These are phyloP conservation scores for Neurospora cerealis DNA, from an alignment of 495 filamentous ascomycete genomes.

Conservation along the genomic window DNA sequence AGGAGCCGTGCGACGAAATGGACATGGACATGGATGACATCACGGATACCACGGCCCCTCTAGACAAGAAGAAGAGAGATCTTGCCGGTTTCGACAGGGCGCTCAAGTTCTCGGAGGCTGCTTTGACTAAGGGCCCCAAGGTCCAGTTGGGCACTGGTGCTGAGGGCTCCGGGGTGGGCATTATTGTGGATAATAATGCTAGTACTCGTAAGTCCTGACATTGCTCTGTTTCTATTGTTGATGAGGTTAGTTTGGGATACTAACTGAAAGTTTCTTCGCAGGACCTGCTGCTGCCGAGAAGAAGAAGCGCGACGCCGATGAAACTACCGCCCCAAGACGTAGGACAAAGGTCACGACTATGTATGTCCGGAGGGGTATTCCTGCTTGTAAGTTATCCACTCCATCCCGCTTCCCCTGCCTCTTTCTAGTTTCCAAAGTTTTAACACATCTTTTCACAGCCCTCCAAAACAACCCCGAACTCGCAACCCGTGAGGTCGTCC, in stretches of 20 bases:
- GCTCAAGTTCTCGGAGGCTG: slow-evolving; percentile 35
- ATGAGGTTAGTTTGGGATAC: too few species aligned
- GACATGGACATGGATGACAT: not conserved
- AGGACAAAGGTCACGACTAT: slow-evolving; percentile 40
- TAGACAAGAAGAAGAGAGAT: slow-evolving; percentile 25
- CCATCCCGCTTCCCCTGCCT: not conserved
- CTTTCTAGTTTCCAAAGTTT: slow-evolving; percentile 2
- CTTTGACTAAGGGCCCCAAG: slow-evolving; percentile 34
- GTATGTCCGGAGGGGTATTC: slow-evolving; percentile 37
- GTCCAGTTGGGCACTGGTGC: slow-evolving; percentile 38
- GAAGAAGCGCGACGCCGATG: slow-evolving; percentile 18
- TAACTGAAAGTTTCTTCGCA: not conserved
- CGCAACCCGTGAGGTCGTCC: slow-evolving; percentile 17
- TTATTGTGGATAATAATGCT: slow-evolving; percentile 34
- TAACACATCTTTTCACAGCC: slow-evolving; percentile 14
- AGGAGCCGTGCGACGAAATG: not conserved
- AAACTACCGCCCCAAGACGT: slow-evolving; percentile 21
- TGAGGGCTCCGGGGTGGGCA: slow-evolving; percentile 39
- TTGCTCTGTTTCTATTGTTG: too few species aligned
- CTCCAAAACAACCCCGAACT: slow-evolving; percentile 24
- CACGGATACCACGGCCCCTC: slow-evolving; percentile 1
- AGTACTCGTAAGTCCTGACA: slow-evolving; percentile 11
- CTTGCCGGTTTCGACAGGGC: slow-evolving; percentile 39
- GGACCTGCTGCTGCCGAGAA: slow-evolving; percentile 2
- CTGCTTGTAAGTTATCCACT: slow-evolving; percentile 24